Percentiles rank a stretch among this genome's conserved stretches.
phyloP scores from a whole-genome alignment of 2,329 filamentous ascomycete species.

The Aspergillus pseudoterreus region DNA sequence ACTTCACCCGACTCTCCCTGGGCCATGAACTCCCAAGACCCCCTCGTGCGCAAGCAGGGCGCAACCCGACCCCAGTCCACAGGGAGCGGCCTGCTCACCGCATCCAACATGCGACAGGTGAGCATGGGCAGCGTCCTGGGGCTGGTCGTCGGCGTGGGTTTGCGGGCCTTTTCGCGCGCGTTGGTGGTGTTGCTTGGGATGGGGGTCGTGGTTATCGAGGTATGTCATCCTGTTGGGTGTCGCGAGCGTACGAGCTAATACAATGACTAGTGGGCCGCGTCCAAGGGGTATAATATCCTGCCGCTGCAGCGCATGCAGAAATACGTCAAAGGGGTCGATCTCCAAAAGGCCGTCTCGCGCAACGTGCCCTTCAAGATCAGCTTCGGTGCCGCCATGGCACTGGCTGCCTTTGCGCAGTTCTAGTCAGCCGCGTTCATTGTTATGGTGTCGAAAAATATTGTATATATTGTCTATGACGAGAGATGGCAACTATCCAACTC shows the following conservation, averaged over 20 bases:
- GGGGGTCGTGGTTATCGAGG: slow-evolving; percentile 43
- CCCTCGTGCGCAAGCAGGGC: slow-evolving; percentile 24
- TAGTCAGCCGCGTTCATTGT: slow-evolving; percentile 7
- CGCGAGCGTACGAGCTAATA: background rate
- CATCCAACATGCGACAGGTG: slow-evolving; percentile 40
- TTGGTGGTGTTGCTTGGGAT: slow-evolving; percentile 43
- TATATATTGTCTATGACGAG: slow-evolving; percentile 1
- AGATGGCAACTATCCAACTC: background rate
- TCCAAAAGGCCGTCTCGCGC: slow-evolving; percentile 35
- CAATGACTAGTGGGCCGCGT: slow-evolving; percentile 39
- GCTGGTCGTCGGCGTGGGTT: slow-evolving; percentile 39
- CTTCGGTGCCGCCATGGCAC: slow-evolving; percentile 43
- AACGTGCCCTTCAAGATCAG: slow-evolving; percentile 45
- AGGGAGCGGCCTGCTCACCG: slow-evolving; percentile 24
- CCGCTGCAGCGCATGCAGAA: slow-evolving; percentile 39
- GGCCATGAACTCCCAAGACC: slow-evolving; percentile 22
- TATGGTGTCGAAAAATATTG: background rate
- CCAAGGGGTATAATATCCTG: slow-evolving; percentile 45
- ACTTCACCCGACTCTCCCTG: slow-evolving; percentile 21
- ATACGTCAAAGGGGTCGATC: slow-evolving; percentile 39
- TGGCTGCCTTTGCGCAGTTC: slow-evolving; percentile 45
- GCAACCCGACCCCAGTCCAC: slow-evolving; percentile 9
- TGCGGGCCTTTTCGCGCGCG: slow-evolving; percentile 43
- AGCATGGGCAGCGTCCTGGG: slow-evolving; percentile 45
- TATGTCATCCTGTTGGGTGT: slow-evolving; percentile 18